Evolutionary conservation across 2,329 filamentous ascomycete genomes (phyloP), one percentile per base, ranked within the genome.

Genomic region (Botrytis squamosa): DNA sequence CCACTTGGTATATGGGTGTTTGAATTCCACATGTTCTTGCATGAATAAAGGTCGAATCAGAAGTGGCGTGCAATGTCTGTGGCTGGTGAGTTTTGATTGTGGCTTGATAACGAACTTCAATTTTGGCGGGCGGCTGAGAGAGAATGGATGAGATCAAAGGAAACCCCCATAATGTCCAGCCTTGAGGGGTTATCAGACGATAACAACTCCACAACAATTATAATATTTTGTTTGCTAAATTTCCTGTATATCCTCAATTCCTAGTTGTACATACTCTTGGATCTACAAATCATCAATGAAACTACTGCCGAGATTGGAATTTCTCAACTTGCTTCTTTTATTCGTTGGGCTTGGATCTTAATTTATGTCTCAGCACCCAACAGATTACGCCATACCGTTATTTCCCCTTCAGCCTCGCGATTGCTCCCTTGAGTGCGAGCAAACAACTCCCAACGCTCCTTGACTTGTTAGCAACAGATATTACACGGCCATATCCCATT

Each of bases 21-120:
- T 72, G 62, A 52, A 55, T 55, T 55, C 46, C 70, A 72, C 62
- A 59, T 65, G 70, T 67, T 67, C 44, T 49, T 71, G 59, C 55
- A 71, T 71, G 59, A 64, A 71, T 55, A 65, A 52, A 65, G 59
- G 72, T 74, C 71, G 65, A 70, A 71, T 73, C 29, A 73, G 74
- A 49, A 46, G 66, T 73, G 55, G 78, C 79, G 79, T 80, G 63
- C 33, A 75, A 74, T n/a, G 52, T 49, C 22, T 63, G 57, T 73
- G 46, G 52, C 36, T 71, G 25, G 36, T 38, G 62, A 18, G 18
- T 33, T 22, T 3, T 65, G n/a, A 40, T 49, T 38, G 64, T 68
- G 65, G 46, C 33, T 55, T 67, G 22, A 55, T 12, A 66, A 22
- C 0, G 25, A 36, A 38, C 22, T 52, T 64, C 57, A 25, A 64